Evolutionary conservation across 2,329 filamentous ascomycete species (phyloP), one percentile per base, ranked within the genome.

Genomic region (Aspergillus brunneoviolaceus): DNA sequence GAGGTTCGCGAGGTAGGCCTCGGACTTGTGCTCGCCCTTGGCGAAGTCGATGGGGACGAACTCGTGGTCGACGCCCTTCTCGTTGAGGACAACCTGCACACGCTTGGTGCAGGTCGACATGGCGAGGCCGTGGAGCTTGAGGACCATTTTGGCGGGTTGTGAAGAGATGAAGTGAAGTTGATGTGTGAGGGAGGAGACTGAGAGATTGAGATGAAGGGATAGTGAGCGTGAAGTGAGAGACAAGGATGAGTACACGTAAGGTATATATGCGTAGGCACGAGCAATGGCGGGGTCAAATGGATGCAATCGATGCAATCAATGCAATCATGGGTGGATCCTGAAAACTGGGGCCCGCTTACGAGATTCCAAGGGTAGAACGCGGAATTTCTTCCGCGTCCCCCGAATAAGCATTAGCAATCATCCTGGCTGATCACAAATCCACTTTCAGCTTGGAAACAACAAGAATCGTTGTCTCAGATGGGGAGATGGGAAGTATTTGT

Each of bases 41-140:
- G 56, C 16, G 21, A 72, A 54, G 52, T 74, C 61, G 49, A 76
- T 49, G 6, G 52, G 6, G 27, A 69, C 51, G 12, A 74, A 48
- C 51, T 76, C 69, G 39, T 60, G 69, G 16, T 69, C 66, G 16
- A 76, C 52, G 0, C 63, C 65, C 56, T 74, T 73, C 59, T 76
- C 73, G 5, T 61, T 51, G 27, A 76, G 66, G 14, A 63, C 63
- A 45, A 64, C 59, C 53, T 67, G 63, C 14, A 76, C 70, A 27
- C 71, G 69, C 5, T 49, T 27, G n/a, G 63, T 63, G 64, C 66
- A 65, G 42, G 67, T 67, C 5, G 72, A 70, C 27, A 53, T 29
- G 14, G 57, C 27, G 25, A 62, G 58, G 16, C 74, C 73, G 60
- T 75, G 63, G 48, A 76, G 53, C 60, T 73, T 73, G 62, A 76